phyloP scores from a whole-genome alignment of 2,329 filamentous ascomycete species.

The Gremmenia infestans region DNA sequence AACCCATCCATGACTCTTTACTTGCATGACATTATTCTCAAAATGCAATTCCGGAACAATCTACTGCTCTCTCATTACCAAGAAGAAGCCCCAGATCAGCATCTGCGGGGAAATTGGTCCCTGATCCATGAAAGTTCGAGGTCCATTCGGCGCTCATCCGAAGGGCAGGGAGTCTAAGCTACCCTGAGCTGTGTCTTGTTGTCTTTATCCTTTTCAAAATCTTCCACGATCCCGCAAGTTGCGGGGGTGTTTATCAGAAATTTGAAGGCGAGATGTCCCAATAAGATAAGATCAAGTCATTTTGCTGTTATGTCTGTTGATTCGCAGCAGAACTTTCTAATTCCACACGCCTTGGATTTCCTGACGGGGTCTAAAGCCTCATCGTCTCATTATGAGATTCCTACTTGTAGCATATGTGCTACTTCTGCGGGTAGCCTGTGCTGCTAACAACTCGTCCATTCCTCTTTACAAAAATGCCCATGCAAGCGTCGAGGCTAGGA shows the following conservation, averaged over 20 bases:
- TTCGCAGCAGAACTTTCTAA: not conserved
- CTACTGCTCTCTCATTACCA: not conserved
- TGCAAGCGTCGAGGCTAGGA: conserved; percentile 57
- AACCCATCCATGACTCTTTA: not conserved
- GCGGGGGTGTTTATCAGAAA: not conserved
- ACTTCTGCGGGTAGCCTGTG: conserved; percentile 1
- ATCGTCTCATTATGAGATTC: not conserved
- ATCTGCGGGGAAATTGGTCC: not conserved
- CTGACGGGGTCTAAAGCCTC: not conserved
- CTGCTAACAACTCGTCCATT: conserved; percentile 10
- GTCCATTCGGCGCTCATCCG: not conserved
- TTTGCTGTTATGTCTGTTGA: not conserved
- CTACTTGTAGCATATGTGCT: not conserved
- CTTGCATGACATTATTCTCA: not conserved
- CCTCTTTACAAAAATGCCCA: conserved; percentile 59
- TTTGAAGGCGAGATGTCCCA: not conserved
- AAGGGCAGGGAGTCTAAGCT: not conserved
- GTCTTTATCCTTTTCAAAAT: not conserved
- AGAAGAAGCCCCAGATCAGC: not conserved
- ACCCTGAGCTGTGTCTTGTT: not conserved
- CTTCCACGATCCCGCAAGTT: not conserved
- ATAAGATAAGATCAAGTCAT: not conserved
- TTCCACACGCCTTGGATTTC: not conserved
- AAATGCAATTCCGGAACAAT: not conserved
- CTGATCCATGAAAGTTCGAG: not conserved